Conservation (phyloP, 129 eudicot genomes). For the Smallanthus sonchifolius region DNA sequence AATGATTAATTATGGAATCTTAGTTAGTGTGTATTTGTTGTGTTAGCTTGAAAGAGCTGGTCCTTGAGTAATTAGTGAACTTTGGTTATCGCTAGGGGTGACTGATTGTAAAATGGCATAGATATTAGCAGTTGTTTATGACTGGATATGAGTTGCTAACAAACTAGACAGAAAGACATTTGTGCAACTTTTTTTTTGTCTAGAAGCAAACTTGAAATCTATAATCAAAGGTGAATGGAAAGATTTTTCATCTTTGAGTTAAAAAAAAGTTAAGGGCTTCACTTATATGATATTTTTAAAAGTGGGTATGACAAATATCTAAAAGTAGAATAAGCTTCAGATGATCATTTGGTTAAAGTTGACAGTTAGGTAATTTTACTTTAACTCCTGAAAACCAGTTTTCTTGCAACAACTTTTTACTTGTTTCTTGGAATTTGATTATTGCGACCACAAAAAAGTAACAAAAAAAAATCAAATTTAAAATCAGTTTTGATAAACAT, state of each 20-base stretch:
- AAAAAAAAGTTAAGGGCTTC: background rate
- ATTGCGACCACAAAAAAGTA: no score
- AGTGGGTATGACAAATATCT: background rate
- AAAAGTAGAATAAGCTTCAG: background rate
- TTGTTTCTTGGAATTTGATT: background rate
- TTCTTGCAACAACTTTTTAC: background rate
- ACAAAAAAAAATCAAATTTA: no score
- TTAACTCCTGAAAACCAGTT: background rate
- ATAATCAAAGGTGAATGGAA: background rate
- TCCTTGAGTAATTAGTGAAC: background rate
- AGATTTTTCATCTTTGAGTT: background rate
- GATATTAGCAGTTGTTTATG: background rate
- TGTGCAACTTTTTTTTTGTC: background rate
- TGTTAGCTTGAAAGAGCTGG: background rate
- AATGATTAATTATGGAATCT: background rate
- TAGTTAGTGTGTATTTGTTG: background rate
- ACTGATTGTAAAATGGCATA: background rate
- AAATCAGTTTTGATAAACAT: no score
- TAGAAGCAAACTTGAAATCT: slow-evolving; percentile 1
- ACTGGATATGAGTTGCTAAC: background rate
- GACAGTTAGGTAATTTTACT: background rate
- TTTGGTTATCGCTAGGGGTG: background rate
- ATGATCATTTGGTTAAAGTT: background rate
- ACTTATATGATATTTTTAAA: background rate
- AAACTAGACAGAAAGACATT: background rate